Percentiles rank a stretch among this genome's conserved stretches.
phyloP scores from a whole-genome alignment of 352 stramenopile species.

The Saprolegnia diclina region DNA sequence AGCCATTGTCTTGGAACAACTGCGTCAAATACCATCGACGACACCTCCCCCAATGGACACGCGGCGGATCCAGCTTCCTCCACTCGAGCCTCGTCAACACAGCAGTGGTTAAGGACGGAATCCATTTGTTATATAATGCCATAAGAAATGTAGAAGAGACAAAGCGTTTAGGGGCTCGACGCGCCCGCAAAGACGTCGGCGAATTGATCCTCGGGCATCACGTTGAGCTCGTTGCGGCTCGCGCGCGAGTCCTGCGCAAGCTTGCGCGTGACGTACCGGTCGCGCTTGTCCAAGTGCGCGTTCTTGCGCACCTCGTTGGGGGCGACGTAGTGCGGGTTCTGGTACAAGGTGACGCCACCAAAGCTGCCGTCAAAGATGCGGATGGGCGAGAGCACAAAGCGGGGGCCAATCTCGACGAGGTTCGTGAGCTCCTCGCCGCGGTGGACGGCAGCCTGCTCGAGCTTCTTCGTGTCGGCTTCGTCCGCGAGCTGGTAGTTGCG shows the following conservation, averaged over 20 bases:
- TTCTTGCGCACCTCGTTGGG: slow-evolving; percentile 89
- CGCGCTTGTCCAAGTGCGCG: slow-evolving; percentile 91
- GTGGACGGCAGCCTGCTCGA: slow-evolving; percentile 75
- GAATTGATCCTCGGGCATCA: slow-evolving; percentile 76
- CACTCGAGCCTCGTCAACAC: too few species aligned
- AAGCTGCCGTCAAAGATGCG: slow-evolving; percentile 99
- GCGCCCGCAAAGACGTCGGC: slow-evolving; percentile 70
- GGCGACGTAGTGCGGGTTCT: slow-evolving; percentile 97
- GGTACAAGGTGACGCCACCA: slow-evolving; percentile 96
- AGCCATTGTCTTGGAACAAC: slow-evolving; percentile 13
- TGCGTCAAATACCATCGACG: background rate
- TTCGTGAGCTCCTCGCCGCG: slow-evolving; percentile 87
- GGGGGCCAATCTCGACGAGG: slow-evolving; percentile 98
- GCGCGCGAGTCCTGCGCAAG: slow-evolving; percentile 72
- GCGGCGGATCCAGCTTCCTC: too few species aligned
- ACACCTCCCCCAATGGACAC: background rate
- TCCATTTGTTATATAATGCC: too few species aligned
- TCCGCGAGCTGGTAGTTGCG: slow-evolving; percentile 95
- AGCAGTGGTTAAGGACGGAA: too few species aligned
- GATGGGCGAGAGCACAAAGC: slow-evolving; percentile 98
- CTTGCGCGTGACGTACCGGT: slow-evolving; percentile 90
- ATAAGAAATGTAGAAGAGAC: background rate
- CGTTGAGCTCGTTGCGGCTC: slow-evolving; percentile 56
- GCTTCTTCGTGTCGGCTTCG: slow-evolving; percentile 89
- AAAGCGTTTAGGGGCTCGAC: background rate